phyloP scores from a whole-genome alignment of 495 filamentous ascomycete species.

The Penicillium tannophilum region DNA sequence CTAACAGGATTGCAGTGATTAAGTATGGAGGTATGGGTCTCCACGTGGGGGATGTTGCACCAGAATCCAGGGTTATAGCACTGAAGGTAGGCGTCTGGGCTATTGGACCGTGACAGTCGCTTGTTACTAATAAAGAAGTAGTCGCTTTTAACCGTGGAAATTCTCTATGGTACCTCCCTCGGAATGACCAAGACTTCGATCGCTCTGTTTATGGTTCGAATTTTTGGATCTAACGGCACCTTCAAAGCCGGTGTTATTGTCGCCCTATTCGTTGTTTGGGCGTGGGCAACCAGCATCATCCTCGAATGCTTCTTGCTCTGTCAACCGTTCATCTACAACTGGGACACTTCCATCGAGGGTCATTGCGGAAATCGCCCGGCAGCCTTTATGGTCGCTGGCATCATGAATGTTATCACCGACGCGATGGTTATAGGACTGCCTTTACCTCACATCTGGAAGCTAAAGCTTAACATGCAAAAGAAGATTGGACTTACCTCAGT shows the following conservation, averaged over 20 bases:
- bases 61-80: not conserved
- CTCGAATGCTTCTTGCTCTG: not conserved
- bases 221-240: conserved; percentile 18
- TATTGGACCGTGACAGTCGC: not conserved
- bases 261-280: not conserved
- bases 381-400: conserved; percentile 48
- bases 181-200: conserved; percentile 23
- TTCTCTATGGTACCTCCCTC: conserved; percentile 16
- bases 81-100: not conserved
- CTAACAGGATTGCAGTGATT: not conserved
- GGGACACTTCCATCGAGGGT: conserved; percentile 44
- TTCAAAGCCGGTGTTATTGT: conserved; percentile 10
- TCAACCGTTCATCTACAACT: conserved; percentile 29
- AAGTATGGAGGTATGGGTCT: not conserved
- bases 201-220: conserved; percentile 16
- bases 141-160: not conserved
- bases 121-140: not conserved
- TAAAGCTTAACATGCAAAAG: conserved; percentile 46
- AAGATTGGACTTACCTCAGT: conserved; percentile 52
- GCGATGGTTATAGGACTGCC: conserved; percentile 51
- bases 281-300: not conserved
- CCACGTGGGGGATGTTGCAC: not conserved
- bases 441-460: conserved; percentile 47
- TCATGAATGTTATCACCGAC: conserved; percentile 54
- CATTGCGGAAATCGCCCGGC: conserved; percentile 51